These are phyloP conservation scores for Mycena sp. DNA, from an alignment of 1,284 basidiomycete species.

Conservation along the genomic window DNA sequence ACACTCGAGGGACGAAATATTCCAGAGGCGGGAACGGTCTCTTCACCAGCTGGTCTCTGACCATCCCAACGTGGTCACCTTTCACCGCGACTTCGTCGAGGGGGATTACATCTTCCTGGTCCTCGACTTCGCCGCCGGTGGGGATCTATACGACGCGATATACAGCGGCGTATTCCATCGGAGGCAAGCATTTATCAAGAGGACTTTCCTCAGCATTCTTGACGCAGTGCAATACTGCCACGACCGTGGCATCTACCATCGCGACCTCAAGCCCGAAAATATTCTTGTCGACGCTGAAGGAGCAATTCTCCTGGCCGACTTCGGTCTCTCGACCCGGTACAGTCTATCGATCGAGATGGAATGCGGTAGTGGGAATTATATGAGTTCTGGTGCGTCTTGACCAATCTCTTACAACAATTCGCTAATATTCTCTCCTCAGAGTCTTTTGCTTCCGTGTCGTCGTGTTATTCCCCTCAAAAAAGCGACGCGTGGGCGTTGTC, in stretches of 20 bases:
- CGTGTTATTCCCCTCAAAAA: conserved; percentile 5
- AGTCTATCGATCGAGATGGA: conserved; percentile 63
- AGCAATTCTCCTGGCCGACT: conserved; percentile 70
- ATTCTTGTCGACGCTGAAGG: conserved; percentile 62
- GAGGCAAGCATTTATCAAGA: conserved; percentile 48
- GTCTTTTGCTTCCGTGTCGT: conserved; percentile 3
- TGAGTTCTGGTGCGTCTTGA: conserved; percentile 61
- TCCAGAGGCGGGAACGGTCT: conserved; percentile 45
- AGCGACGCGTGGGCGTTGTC: conserved; percentile 86
- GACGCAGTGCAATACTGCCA: conserved; percentile 69
- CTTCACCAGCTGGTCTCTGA: conserved; percentile 70
- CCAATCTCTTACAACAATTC: not conserved
- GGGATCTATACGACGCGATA: conserved; percentile 38
- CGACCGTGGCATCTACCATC: conserved; percentile 70
- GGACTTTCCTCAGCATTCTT: conserved; percentile 67
- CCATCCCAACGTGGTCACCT: conserved; percentile 71
- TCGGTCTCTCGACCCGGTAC: conserved; percentile 74
- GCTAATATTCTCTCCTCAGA: conserved; percentile 11
- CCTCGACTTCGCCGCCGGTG: conserved; percentile 59
- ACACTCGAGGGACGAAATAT: conserved; percentile 17
- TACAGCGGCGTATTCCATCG: not conserved
- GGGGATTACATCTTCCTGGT: conserved; percentile 51
- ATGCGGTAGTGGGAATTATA: conserved; percentile 72
- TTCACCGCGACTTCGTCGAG: conserved; percentile 70
- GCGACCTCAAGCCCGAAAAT: conserved; percentile 81